Evolutionary conservation across 1,284 basidiomycete genomes (phyloP).

Genomic region (Wallemia mellicola): DNA sequence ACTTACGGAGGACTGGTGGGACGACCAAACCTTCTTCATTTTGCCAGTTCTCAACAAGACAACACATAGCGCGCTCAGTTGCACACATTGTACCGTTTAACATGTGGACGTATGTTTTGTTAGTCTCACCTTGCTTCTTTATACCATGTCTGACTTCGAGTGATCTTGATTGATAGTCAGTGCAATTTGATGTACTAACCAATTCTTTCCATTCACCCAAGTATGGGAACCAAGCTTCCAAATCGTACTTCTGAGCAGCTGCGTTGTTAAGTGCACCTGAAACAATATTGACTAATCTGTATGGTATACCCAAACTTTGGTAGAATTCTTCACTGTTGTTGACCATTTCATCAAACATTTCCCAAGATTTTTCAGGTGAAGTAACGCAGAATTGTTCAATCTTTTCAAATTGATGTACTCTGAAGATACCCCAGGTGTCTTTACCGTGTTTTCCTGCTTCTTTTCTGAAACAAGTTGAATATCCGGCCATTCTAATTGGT

Average conservation of each 20-base stretch:
- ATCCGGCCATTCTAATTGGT: constrained; percentile 46
- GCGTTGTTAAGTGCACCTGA: constrained; percentile 89
- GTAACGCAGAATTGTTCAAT: constrained; percentile 87
- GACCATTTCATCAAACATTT: constrained; percentile 75
- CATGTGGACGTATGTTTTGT: constrained; percentile 87
- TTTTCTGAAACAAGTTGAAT: constrained; percentile 92
- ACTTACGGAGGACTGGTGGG: constrained; percentile 62
- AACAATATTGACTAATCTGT: constrained; percentile 82
- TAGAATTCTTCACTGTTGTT: constrained; percentile 76
- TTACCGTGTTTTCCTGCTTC: constrained; percentile 89
- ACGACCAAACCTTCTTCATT: constrained; percentile 57
- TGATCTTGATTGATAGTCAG: constrained; percentile 37
- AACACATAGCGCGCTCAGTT: constrained; percentile 82
- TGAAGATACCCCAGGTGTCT: constrained; percentile 99
- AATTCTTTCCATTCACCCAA: constrained; percentile 81
- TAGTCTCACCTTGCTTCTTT: constrained; percentile 54
- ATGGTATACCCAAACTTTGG: constrained; percentile 68
- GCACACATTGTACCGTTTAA: constrained; percentile 91
- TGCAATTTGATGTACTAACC: constrained; percentile 19
- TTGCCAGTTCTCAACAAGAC: constrained; percentile 96
- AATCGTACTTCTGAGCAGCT: constrained; percentile 83
- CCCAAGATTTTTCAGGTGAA: constrained; percentile 75
- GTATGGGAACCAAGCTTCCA: constrained; percentile 99
- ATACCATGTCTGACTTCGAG: constrained; percentile 69
- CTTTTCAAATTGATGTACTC: constrained; percentile 99